Base-by-base conservation (phyloP, 169 alveolate species). In the Eimeria praecox region DNA sequence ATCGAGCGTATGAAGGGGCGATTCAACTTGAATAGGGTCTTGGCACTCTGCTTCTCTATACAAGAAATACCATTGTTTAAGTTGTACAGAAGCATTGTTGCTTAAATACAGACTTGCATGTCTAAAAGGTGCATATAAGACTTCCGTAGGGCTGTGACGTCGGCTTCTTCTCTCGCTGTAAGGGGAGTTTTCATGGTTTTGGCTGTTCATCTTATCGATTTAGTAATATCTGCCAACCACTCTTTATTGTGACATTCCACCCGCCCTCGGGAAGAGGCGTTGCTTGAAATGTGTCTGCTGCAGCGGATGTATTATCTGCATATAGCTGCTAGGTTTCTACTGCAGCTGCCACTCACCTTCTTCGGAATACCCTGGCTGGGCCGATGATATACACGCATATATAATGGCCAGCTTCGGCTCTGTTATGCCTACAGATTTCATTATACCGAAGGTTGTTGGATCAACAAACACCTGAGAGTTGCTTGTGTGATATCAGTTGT, bases 1-100 rank as follows among this genome's bases (percentile, higher is more conserved):
- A 2, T 87, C 80, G 27, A 87, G 30, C 20, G 93, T 87, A 24
- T 22, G 83, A 49, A 87, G 35, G 12, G 71, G 59, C 27, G 16
- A 33, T 10, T 35, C 5, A n/a, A 33, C 35, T n/a, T 64, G 59
- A 42, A 59, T 27, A n/a, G 93, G 78, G 20, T 3, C 18, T 27
- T 87, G 69, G 83, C 93, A 87, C 49, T 87, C 93, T 59, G 93
- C 93, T 20, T 87, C 93, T 5, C 93, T 87, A 66, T 83, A 64
- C 27, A 35, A 54, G 35, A 59, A 33, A 20, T 35, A 2, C 33
- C 66, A 8, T 30, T 52, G 27, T 30, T 52, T 35, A 4, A 49
- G 5, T 56, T 1, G 3, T 40, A 35, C 16, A 16, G 33, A 38
- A 4, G 20, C 4, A n/a, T 2, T 35, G 49, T 3, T 3, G 42